Percentiles rank a stretch among this genome's conserved stretches.
These are phyloP conservation scores for Mycotypha africana DNA, from an alignment of 371 early-diverging fungal genomes.

Conservation along the genomic window DNA sequence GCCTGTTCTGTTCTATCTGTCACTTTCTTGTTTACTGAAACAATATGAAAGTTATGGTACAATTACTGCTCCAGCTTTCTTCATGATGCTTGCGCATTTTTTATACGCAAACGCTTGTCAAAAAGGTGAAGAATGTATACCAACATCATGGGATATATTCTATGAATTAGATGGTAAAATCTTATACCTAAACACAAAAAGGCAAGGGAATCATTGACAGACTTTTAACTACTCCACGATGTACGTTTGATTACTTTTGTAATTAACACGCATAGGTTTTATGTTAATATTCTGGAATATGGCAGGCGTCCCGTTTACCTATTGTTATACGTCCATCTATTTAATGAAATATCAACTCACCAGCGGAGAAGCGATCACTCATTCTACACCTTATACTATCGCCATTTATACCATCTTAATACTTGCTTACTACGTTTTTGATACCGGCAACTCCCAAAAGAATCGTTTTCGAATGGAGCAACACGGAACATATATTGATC, in stretches of 20 bases:
- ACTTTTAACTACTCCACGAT: too few species aligned
- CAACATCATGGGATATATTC: conserved; percentile 68
- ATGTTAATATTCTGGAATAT: conserved; percentile 61
- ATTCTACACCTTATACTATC: conserved; percentile 35
- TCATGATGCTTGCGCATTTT: conserved; percentile 72
- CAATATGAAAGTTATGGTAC: conserved; percentile 62
- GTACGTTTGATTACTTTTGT: too few species aligned
- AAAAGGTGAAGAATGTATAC: conserved; percentile 76
- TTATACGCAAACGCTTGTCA: conserved; percentile 70
- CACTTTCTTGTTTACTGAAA: conserved; percentile 58
- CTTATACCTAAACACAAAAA: not conserved
- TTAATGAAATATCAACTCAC: conserved; percentile 42
- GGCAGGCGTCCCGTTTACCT: conserved; percentile 60
- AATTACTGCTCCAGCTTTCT: conserved; percentile 63
- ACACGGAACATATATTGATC: conserved; percentile 50
- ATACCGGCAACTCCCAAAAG: conserved; percentile 83
- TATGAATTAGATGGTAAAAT: conserved; percentile 54
- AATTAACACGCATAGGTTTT: conserved; percentile 40
- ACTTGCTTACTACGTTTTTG: conserved; percentile 49
- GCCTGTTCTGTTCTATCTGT: conserved; percentile 68
- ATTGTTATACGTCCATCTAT: conserved; percentile 52
- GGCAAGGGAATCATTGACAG: too few species aligned
- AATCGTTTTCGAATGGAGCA: conserved; percentile 81
- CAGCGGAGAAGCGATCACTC: conserved; percentile 32
- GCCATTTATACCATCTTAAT: conserved; percentile 33